Evolutionary conservation across 495 filamentous ascomycete species (phyloP), one percentile per base, ranked within the genome.

Genomic region (Daldinia caldariorum): DNA sequence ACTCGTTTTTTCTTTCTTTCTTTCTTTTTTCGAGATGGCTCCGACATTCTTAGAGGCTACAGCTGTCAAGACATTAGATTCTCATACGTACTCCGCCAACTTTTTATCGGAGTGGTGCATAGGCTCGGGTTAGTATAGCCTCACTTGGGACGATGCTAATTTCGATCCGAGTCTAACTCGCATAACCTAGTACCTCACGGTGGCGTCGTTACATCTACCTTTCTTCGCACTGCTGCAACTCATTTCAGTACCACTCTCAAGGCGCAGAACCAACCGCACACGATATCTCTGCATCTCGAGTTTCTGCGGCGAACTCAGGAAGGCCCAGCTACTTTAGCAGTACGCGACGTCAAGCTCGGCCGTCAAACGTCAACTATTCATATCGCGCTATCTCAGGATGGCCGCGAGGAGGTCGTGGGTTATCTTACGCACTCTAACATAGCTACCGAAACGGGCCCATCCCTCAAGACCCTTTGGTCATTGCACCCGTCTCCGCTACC

Each of bases 341-440:
- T 94, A 26, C 80, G 87, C 58, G 89, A 94, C 66, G 75, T 86
- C 35, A 95, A 94, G 74, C 80, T 93, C 16, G 92, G 92, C 18
- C 79, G 85, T 6, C 86, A 90, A 61, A 89, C 89, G 12, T 89
- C 89, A 43, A 87, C 89, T n/a, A 83, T 94, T 32, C 90, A 91
- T 71, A 79, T 92, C 51, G 83, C 84, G 13, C 83, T 94, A 37
- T 71, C 71, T 3, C 77, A 82, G 53, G 82, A 78, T 13, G 85
- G 68, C 2, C 81, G 81, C 18, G 84, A 87, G 55, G 89, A 90
- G 75, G 84, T 92, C 7, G 83, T 89, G 3, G 90, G 86, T 16
- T 91, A 90, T 71, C 81, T 91, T 32, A 91, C 89, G 14, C 84
- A 92, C 41, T 84, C 85, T 29, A 88, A 91, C 49, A 79, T 90